phyloP scores from a whole-genome alignment of 805 yeast genomes.

The Saturnispora kantuleensis region DNA sequence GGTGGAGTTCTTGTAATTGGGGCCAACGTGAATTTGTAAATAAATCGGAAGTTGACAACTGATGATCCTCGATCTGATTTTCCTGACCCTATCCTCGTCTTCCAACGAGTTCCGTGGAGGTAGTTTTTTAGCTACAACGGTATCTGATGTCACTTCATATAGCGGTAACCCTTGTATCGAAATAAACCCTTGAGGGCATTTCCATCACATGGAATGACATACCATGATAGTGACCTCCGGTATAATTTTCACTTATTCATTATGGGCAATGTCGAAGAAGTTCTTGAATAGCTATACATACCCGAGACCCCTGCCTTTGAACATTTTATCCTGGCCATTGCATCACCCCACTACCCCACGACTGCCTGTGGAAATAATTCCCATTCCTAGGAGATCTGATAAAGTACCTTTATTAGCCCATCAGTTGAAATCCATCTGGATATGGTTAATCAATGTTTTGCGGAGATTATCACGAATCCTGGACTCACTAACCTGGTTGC shows the following conservation, averaged over 20 bases:
- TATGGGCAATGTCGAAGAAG: conserved; percentile 7
- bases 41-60: not conserved
- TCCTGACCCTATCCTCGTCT: conserved; percentile 18
- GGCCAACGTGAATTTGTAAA: not conserved
- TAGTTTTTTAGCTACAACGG: conserved; percentile 29
- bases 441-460: not conserved
- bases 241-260: not conserved
- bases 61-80: conserved; percentile 14
- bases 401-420: not conserved
- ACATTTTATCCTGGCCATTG: conserved; percentile 3
- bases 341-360: not conserved
- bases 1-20: too few species aligned
- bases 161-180: not conserved
- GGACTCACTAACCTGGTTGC: not conserved
- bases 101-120: conserved; percentile 18
- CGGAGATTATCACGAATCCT: not conserved
- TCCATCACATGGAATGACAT: not conserved
- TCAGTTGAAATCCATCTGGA: not conserved
- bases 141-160: conserved; percentile 21
- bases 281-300: conserved; percentile 5
- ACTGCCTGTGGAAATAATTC: not conserved
- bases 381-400: not conserved
- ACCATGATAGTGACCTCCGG: not conserved
- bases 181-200: not conserved
- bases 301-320: conserved; percentile 11